Base-by-base conservation (phyloP, 192 early-diverging fungal genomes). In the Podila horticola region DNA sequence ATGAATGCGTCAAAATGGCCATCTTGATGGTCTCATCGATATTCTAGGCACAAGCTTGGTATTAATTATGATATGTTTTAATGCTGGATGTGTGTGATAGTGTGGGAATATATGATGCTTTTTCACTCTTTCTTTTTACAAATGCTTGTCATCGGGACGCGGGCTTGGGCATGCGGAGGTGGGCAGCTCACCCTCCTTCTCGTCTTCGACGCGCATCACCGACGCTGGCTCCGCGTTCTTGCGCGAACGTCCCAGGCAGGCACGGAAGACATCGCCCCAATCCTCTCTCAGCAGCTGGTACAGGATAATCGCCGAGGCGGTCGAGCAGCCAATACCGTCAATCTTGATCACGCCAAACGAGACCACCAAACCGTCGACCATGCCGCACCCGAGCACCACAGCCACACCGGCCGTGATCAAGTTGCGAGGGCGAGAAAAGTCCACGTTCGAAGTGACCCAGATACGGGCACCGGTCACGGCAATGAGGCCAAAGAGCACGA, bases 401-500 rank as follows among this genome's bases (percentile, higher is more conserved):
- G 82, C 57, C 38, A 87, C 74, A 75, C 87, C 87, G 28, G 85
- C 87, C 31, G 83, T 82, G 57, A 90, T 71, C 72, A 90, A 67
- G 61, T 90, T 90, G 19, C 79, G 64, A 17, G 88, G 59, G 30
- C 88, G 82, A 19, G 67, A 74, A 57, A 90, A 88, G 66, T 90
- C 88, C 10, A 90, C 88, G n/a, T 83, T 58, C 52, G 84, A 82
- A 38, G 86, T 77, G 29, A 85, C 83, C 89, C 89, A 90, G 58
- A 90, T 89, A 45, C 89, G 66, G 34, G 88, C 89, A 8, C 89
- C 89, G 50, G 87, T 79, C 24, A 87, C 82, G 26, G 87, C 75
- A 64, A 90, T 88, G 49, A 88, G 58, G 15, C 88, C 86, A 66
- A 88, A 90, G 29, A 90, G 67, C 52, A 90, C 72, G 36, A 90